Evolutionary conservation across 1,139 yeast species (phyloP).

Genomic region (Suhomyces bribrorum): DNA sequence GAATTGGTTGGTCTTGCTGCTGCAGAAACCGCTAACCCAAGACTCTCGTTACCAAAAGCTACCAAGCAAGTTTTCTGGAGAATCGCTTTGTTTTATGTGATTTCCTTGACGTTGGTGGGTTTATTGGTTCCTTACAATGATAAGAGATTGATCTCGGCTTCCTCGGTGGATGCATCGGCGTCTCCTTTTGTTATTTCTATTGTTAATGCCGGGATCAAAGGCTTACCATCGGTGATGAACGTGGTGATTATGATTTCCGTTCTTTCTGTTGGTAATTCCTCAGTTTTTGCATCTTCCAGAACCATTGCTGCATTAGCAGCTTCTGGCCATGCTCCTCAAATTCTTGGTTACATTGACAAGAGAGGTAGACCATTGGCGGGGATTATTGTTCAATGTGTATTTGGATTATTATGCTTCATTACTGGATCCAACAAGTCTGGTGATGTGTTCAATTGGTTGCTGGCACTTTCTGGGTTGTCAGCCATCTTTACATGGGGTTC

Average conservation of each 20-base stretch:
- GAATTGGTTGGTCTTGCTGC: constrained; percentile 53
- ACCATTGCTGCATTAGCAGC: constrained; percentile 80
- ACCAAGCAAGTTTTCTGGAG: constrained; percentile 76
- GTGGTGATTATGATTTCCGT: constrained; percentile 29
- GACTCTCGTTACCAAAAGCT: constrained; percentile 65
- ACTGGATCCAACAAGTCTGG: constrained; percentile 37
- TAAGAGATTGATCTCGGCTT: constrained; percentile 45
- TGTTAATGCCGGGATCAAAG: constrained; percentile 25
- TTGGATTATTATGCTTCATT: constrained; percentile 43
- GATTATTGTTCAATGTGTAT: constrained; percentile 51
- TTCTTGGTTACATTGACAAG: constrained; percentile 72
- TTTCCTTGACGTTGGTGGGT: constrained; percentile 62
- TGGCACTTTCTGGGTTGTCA: constrained; percentile 40
- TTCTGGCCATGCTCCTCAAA: constrained; percentile 77
- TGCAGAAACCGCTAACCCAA: constrained; percentile 46
- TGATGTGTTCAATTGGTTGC: constrained; percentile 37
- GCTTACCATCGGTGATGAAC: constrained; percentile 28
- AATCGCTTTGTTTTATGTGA: constrained; percentile 62
- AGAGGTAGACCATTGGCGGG: constrained; percentile 75
- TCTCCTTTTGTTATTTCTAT: constrained; percentile 70
- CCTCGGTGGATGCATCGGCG: constrained; percentile 56
- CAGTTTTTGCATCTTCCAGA: constrained; percentile 77
- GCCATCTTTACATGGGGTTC: constrained; percentile 42
- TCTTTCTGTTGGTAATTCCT: constrained; percentile 31
- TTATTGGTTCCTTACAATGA: constrained; percentile 67